Evolutionary conservation across 805 yeast genomes (phyloP).

Genomic region (Jamesozyma gamospora): DNA sequence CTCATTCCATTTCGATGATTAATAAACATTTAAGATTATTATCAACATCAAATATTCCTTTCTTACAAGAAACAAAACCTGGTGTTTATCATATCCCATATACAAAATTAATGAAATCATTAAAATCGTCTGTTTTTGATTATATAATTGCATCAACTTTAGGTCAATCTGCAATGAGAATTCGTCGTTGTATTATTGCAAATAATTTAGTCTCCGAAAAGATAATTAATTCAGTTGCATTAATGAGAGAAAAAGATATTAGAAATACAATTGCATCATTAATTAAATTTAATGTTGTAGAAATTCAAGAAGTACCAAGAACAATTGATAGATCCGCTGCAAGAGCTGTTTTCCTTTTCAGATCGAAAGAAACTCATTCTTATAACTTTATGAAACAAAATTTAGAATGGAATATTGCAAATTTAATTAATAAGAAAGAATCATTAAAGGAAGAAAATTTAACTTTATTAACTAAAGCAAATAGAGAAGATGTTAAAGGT

Average conservation of each 20-base stretch:
- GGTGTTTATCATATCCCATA: constrained; percentile 57
- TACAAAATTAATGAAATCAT: constrained; percentile 36
- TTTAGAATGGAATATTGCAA: constrained; percentile 37
- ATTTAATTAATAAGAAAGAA: constrained; percentile 44
- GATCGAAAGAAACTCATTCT: constrained; percentile 49
- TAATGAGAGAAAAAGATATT: constrained; percentile 69
- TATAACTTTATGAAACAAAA: constrained; percentile 39
- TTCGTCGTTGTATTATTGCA: constrained; percentile 66
- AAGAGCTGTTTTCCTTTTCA: constrained; percentile 74
- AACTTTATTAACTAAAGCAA: constrained; percentile 66
- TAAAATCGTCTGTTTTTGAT: constrained; percentile 45
- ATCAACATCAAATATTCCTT: constrained; percentile 41
- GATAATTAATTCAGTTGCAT: constrained; percentile 59
- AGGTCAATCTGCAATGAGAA: constrained; percentile 59
- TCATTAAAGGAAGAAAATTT: constrained; percentile 48
- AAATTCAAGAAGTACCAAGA: constrained; percentile 88
- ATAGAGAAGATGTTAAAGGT: constrained; percentile 84
- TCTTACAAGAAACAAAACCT: constrained; percentile 48
- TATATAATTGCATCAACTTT: constrained; percentile 48
- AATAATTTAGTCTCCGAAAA: constrained; percentile 77
- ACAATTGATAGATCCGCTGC: constrained; percentile 87
- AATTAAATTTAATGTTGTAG: constrained; percentile 60
- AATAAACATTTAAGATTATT: constrained; percentile 64
- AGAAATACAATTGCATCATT: constrained; percentile 60
- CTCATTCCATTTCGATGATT: constrained; percentile 30